Base-by-base conservation (phyloP, 768 basidiomycete species). In the Pleurotus tuoliensis region DNA sequence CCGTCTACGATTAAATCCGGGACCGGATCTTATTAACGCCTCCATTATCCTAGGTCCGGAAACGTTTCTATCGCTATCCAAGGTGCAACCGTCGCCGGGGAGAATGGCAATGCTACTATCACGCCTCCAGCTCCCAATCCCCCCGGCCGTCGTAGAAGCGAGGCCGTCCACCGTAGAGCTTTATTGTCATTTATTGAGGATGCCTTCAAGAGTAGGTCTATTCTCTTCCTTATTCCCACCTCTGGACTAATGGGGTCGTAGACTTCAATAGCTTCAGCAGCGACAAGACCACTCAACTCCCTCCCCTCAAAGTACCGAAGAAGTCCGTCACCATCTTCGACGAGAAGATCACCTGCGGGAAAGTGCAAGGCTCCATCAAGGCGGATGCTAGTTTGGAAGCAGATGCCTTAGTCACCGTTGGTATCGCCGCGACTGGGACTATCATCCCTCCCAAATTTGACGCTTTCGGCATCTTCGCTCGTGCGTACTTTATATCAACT, bases 361-460 rank as follows among this genome's bases (percentile, higher is more conserved):
- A 20, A 9, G 47, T 64, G 34, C 47, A 46, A 18, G 65, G 60
- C 0, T 55, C 61, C 38, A 41, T 64, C 20, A 58, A 59, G 5
- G 58, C 59, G 0, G 56, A 61, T 49, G 50, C 63, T 1, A 55
- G 59, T 5, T 61, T 64, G 8, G 61, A 63, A 41, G 68, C 67
- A n/a, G 63, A 69, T 38, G 68, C 65, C 3, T 56, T 69, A 8
- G 61, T 69, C 4, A 27, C 25, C 20, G 51, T 67, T 47, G 73
- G 72, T 18, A 58, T 72, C 3, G 68, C 62, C 3, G 69, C 65
- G 2, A 44, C 59, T 22, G 61, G 61, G 34, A 59, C 56, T 2
- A 57, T 62, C 13, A 41, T 74, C 30, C 76, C 76, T 5, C 71
- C 71, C 9, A 59, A 63, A 1, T 53, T 73, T 24, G 47, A 47